Conservation (phyloP, 768 basidiomycete genomes). For the Kwoniella europaea region DNA sequence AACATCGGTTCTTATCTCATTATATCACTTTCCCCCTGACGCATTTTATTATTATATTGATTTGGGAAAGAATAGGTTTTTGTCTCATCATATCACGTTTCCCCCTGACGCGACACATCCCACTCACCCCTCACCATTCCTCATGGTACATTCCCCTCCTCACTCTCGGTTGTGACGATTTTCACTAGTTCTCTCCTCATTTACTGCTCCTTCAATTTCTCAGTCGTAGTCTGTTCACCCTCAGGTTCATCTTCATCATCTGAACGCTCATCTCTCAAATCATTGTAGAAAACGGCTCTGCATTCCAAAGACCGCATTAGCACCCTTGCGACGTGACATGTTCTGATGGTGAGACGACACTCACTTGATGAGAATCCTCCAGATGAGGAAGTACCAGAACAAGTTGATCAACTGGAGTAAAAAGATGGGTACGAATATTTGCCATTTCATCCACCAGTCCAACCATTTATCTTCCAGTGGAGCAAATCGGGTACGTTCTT, state of each 20-base stretch:
- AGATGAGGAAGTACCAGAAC: conserved; percentile 90
- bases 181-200: neutral
- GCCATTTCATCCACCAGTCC: conserved; percentile 70
- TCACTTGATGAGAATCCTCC: conserved; percentile 75
- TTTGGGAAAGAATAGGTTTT: no score
- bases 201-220: conserved; percentile 37
- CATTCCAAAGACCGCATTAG: conserved; percentile 1
- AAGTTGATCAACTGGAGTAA: conserved; percentile 82
- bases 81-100: no score
- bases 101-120: no score
- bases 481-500: conserved; percentile 27
- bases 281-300: conserved; percentile 64
- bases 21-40: no score
- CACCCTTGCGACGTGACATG: neutral
- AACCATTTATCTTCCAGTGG: conserved; percentile 73
- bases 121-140: no score
- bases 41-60: no score
- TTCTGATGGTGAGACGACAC: conserved; percentile 42
- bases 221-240: conserved; percentile 31
- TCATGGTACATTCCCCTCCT: no score
- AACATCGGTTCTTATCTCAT: no score
- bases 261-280: conserved; percentile 71
- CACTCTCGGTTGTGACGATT: no score
- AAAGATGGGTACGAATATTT: conserved; percentile 75
- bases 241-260: conserved; percentile 61